Percentiles rank a stretch among this genome's conserved stretches.
These are phyloP conservation scores for Globisporangium recalcitrans DNA, from an alignment of 352 stramenopile genomes.

Conservation along the genomic window DNA sequence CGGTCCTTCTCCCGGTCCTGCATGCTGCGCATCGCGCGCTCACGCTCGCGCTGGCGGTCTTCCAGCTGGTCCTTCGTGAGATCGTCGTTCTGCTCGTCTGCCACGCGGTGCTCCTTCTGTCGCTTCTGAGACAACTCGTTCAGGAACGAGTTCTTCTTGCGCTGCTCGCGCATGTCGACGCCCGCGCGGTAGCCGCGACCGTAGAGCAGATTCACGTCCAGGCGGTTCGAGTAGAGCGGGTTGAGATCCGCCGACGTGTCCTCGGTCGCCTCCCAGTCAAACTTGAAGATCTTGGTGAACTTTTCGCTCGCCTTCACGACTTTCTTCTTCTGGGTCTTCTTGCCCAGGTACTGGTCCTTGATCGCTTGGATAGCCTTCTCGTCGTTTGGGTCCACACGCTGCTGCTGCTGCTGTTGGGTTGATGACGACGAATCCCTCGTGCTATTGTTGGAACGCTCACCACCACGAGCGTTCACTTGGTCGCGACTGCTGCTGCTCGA, in stretches of 20 bases:
- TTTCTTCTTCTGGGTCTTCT: slow-evolving; percentile 84
- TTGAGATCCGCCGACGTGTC: slow-evolving; percentile 91
- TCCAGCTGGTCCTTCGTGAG: slow-evolving; percentile 61
- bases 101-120: slow-evolving; percentile 70
- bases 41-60: slow-evolving; percentile 60
- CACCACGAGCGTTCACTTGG: slow-evolving; percentile 1
- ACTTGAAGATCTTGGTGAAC: slow-evolving; percentile 92
- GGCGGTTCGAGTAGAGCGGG: slow-evolving; percentile 85
- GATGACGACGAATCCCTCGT: neutral
- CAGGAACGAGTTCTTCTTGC: slow-evolving; percentile 88
- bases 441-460: neutral
- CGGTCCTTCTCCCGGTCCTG: slow-evolving; percentile 53
- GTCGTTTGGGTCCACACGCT: slow-evolving; percentile 33
- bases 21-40: slow-evolving; percentile 66
- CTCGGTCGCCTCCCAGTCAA: slow-evolving; percentile 91
- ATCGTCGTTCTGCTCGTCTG: slow-evolving; percentile 54
- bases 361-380: slow-evolving; percentile 77
- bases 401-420: slow-evolving; percentile 4
- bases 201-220: slow-evolving; percentile 89
- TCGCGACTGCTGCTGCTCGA: neutral
- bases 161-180: slow-evolving; percentile 91
- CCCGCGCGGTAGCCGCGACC: slow-evolving; percentile 90
- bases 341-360: slow-evolving; percentile 89
- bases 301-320: slow-evolving; percentile 91
- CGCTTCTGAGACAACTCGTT: slow-evolving; percentile 84